These are phyloP conservation scores for Fusarium chaquense DNA, from an alignment of 2,329 filamentous ascomycete species.

Conservation along the genomic window DNA sequence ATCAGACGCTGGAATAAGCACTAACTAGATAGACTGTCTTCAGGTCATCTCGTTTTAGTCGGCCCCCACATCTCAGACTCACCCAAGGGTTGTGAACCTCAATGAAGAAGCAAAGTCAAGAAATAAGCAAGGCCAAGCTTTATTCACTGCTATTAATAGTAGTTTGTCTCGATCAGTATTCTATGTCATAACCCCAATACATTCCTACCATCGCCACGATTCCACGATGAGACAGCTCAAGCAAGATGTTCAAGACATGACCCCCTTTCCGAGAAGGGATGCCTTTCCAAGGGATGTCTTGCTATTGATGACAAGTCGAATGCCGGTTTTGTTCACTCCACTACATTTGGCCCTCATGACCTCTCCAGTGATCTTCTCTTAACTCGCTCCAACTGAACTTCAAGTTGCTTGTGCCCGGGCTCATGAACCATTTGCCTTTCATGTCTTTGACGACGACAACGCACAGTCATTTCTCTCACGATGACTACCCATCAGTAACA, in stretches of 20 bases:
- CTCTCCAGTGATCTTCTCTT: background rate
- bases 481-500: background rate
- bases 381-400: background rate
- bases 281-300: conserved; percentile 4
- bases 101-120: background rate
- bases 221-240: background rate
- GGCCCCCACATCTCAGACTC: background rate
- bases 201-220: conserved; percentile 5
- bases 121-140: background rate
- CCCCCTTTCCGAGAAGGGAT: conserved; percentile 17
- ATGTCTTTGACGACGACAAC: conserved; percentile 13
- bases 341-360: background rate
- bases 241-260: background rate
- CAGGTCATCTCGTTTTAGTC: background rate
- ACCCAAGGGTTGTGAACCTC: background rate
- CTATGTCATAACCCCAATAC: background rate
- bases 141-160: background rate
- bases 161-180: background rate
- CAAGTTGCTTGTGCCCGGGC: background rate
- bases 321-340: background rate
- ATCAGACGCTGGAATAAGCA: background rate
- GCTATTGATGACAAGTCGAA: background rate
- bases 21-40: background rate
- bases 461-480: background rate
- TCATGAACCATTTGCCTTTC: background rate